Evolutionary conservation across 495 filamentous ascomycete genomes (phyloP).

Genomic region (Barbatosphaeria neglecta): DNA sequence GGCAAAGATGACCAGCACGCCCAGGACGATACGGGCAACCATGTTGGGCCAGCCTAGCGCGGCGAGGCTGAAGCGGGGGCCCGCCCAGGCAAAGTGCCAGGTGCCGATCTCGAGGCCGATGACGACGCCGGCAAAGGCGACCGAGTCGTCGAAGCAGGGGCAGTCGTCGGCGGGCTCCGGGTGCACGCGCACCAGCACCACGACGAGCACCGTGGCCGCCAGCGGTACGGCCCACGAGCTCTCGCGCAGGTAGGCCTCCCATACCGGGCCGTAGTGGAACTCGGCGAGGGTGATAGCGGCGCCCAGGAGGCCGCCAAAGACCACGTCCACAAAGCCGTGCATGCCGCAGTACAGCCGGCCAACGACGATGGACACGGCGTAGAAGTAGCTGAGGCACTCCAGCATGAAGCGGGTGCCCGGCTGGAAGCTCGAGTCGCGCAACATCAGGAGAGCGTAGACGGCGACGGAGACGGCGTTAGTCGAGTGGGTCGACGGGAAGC

Average conservation of each 20-base stretch:
- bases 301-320: constrained; percentile 66
- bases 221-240: constrained; percentile 46
- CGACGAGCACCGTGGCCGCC: constrained; percentile 48
- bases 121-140: constrained; percentile 81
- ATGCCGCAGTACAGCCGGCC: constrained; percentile 94
- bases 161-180: constrained; percentile 95
- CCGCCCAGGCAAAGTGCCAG: constrained; percentile 63
- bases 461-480: constrained; percentile 94
- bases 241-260: constrained; percentile 55
- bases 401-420: constrained; percentile 42
- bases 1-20: constrained; percentile 70
- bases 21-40: constrained; percentile 55
- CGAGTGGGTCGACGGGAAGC: constrained; percentile 92
- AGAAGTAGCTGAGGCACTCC: constrained; percentile 61
- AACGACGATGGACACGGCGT: constrained; percentile 79
- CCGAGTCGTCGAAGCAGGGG: constrained; percentile 94
- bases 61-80: constrained; percentile 45
- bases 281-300: constrained; percentile 54
- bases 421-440: constrained; percentile 47
- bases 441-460: constrained; percentile 61
- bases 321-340: constrained; percentile 91
- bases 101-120: constrained; percentile 68
- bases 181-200: constrained; percentile 74
- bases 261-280: constrained; percentile 52
- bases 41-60: constrained; percentile 47